A percentile compares a stretch with the other conserved stretches of the same genome.
Evolutionary conservation across 1,284 basidiomycete species (phyloP).

Genomic region (Austroboletus niveus): DNA sequence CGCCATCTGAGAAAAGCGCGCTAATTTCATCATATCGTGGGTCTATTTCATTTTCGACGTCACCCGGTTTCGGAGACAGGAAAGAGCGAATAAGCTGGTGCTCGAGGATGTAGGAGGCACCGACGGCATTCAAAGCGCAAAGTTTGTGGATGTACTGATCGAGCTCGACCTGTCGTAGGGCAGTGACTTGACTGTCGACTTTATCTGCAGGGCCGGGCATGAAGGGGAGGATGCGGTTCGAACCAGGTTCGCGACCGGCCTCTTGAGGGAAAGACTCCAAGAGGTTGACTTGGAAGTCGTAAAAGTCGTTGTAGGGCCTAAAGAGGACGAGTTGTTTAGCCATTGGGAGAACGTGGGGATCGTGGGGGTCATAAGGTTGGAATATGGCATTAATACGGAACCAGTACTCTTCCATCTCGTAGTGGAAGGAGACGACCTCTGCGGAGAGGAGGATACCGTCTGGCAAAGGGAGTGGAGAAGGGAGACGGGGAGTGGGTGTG

Average conservation of each 20-base stretch:
- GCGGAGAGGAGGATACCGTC: conserved; percentile 85
- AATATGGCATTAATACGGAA: conserved; percentile 91
- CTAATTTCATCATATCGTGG: conserved; percentile 57
- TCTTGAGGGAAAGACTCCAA: conserved; percentile 86
- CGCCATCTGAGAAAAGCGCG: conserved; percentile 45
- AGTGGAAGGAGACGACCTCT: conserved; percentile 95
- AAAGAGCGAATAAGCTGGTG: conserved; percentile 83
- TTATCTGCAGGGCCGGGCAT: conserved; percentile 92
- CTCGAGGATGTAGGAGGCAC: conserved; percentile 79
- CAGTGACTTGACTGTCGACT: conserved; percentile 86
- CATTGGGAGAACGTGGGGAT: conserved; percentile 52
- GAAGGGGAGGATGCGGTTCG: conserved; percentile 82
- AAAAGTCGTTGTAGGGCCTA: conserved; percentile 97
- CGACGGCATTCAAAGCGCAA: conserved; percentile 62
- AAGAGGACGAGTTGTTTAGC: conserved; percentile 88
- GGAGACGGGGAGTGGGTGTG: conserved; percentile 23
- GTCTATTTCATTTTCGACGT: conserved; percentile 70
- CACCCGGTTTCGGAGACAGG: conserved; percentile 84
- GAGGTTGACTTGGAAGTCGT: conserved; percentile 92
- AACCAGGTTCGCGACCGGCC: conserved; percentile 70
- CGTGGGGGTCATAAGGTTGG: conserved; percentile 70
- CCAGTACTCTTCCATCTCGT: conserved; percentile 96
- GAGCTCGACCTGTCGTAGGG: conserved; percentile 79
- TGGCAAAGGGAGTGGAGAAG: conserved; percentile 53
- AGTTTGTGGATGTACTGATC: conserved; percentile 87